Conservation (phyloP, 345 rosid species). For the Arabis hirsuta region DNA sequence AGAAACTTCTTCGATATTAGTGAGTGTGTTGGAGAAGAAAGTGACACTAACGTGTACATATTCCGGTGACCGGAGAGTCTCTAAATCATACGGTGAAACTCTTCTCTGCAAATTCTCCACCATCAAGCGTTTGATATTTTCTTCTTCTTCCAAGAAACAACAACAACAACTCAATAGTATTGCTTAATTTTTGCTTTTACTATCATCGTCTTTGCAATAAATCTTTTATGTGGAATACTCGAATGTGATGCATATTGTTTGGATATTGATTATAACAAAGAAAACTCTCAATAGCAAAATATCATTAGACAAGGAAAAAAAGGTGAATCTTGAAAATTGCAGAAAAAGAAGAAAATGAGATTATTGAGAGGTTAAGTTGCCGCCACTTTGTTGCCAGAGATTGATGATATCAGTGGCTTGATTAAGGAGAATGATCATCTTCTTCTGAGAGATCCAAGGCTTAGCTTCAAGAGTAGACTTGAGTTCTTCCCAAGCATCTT, state of each 20-base stretch:
- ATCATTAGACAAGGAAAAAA: not conserved
- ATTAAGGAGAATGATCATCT: constrained; percentile 78
- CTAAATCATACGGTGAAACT: constrained; percentile 38
- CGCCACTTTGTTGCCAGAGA: constrained; percentile 91
- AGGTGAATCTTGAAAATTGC: constrained; percentile 21
- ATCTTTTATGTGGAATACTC: not conserved
- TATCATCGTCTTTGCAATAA: constrained; percentile 15
- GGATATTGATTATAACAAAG: constrained; percentile 8
- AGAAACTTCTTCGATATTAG: constrained; percentile 76
- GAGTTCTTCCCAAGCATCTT: constrained; percentile 92
- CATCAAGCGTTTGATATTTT: constrained; percentile 55
- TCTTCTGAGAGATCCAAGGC: constrained; percentile 83
- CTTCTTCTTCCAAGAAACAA: constrained; percentile 45
- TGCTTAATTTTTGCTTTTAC: constrained; percentile 1
- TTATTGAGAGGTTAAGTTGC: constrained; percentile 53
- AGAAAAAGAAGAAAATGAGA: not conserved
- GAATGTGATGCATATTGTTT: constrained; percentile 19
- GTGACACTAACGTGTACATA: constrained; percentile 74
- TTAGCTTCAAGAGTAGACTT: constrained; percentile 71
- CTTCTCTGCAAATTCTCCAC: constrained; percentile 58
- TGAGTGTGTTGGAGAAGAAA: constrained; percentile 73
- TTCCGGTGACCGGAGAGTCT: constrained; percentile 46
- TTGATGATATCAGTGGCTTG: constrained; percentile 89
- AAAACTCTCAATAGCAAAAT: constrained; percentile 17
- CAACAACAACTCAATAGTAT: constrained; percentile 10